Evolutionary conservation across 139 green algal genomes (phyloP).

Genomic region (Chlorella sorokiniana): DNA sequence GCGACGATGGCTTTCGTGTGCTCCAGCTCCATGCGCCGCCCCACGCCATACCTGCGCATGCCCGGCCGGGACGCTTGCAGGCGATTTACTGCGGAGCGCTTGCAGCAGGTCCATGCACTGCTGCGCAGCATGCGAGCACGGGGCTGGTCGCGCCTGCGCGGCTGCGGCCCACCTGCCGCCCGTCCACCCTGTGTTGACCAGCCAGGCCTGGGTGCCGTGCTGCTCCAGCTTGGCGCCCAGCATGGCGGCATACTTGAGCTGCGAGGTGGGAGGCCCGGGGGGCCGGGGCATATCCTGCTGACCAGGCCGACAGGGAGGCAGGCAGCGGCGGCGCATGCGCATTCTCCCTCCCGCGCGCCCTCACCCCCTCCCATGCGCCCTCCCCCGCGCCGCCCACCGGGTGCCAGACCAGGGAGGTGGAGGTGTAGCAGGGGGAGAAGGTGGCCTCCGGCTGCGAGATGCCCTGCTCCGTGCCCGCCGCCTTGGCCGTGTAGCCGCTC

Average conservation of each 20-base stretch:
- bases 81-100: background rate
- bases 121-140: no score
- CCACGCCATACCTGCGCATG: constrained; percentile 74
- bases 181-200: constrained; percentile 92
- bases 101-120: no score
- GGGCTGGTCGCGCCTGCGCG: background rate
- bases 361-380: no score
- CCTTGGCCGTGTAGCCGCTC: constrained; percentile 95
- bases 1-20: constrained; percentile 93
- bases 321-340: no score
- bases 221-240: constrained; percentile 83
- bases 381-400: no score
- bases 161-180: constrained; percentile 35
- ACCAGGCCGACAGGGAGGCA: no score
- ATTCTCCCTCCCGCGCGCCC: no score
- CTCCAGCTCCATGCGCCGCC: constrained; percentile 83
- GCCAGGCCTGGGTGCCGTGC: constrained; percentile 81
- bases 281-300: no score
- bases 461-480: constrained; percentile 92
- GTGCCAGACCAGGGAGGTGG: constrained; percentile 66
- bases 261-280: no score
- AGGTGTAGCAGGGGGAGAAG: constrained; percentile 83
- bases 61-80: background rate
- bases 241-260: constrained; percentile 84
- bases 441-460: constrained; percentile 92